phyloP scores from a whole-genome alignment of 441 rosid species.

The Mallotus japonicus region DNA sequence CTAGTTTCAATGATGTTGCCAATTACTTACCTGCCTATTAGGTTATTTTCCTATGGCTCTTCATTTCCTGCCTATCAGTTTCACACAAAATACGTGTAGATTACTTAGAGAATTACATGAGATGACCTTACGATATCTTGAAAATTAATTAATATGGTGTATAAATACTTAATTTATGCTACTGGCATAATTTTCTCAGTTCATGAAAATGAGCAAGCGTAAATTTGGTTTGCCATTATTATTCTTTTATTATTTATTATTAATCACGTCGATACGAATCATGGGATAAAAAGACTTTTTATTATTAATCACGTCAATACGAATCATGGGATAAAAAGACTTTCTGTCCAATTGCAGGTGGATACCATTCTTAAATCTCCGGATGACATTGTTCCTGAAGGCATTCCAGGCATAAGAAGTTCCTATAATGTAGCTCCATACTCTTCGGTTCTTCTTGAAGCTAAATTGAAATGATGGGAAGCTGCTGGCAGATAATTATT shows the following conservation, averaged over 20 bases:
- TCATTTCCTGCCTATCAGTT: neutral
- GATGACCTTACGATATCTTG: neutral
- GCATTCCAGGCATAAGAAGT: constrained; percentile 55
- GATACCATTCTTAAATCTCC: constrained; percentile 81
- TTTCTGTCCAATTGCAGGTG: constrained; percentile 42
- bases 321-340: neutral
- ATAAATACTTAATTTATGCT: neutral
- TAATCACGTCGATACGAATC: neutral
- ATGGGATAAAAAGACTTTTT: neutral
- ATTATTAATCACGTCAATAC: neutral
- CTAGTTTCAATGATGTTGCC: neutral
- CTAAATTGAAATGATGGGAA: constrained; percentile 39
- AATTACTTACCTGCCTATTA: neutral
- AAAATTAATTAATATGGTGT: neutral
- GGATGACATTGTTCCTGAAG: constrained; percentile 55
- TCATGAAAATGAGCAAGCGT: neutral
- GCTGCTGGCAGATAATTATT: constrained; percentile 18
- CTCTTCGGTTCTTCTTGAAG: constrained; percentile 71
- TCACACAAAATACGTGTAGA: neutral
- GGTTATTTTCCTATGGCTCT: neutral
- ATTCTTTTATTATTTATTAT: neutral
- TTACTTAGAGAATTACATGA: neutral
- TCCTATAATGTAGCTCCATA: constrained; percentile 61
- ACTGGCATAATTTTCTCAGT: neutral
- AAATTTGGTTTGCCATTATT: neutral